These are phyloP conservation scores for Scorias spongiosa DNA, from an alignment of 2,329 filamentous ascomycete species.

Conservation along the genomic window DNA sequence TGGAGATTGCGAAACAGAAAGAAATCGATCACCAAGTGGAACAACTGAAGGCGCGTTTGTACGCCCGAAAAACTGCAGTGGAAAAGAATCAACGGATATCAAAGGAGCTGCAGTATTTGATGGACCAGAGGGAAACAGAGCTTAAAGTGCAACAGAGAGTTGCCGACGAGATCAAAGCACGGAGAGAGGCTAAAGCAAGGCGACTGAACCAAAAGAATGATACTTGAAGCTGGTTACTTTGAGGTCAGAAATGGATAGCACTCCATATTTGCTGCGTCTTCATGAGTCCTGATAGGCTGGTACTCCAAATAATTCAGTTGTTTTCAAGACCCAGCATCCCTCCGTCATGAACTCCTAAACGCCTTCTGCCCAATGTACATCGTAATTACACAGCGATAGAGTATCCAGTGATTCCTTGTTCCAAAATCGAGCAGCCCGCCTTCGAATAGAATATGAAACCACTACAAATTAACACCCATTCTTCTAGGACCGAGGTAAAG, in stretches of 20 bases:
- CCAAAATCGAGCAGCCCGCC: too few species aligned
- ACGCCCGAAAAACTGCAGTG: slow-evolving; percentile 22
- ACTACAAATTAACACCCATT: slow-evolving; percentile 14
- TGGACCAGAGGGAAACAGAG: slow-evolving; percentile 30
- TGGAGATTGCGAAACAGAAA: slow-evolving; percentile 19
- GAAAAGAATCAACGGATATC: slow-evolving; percentile 27
- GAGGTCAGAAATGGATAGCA: too few species aligned
- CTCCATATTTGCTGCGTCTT: too few species aligned
- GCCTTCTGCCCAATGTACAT: too few species aligned
- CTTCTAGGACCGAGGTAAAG: slow-evolving; percentile 29
- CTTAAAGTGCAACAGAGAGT: slow-evolving; percentile 28
- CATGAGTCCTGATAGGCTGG: too few species aligned
- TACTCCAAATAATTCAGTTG: too few species aligned
- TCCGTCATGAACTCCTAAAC: too few species aligned
- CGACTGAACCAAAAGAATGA: slow-evolving; percentile 9
- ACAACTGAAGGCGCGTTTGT: slow-evolving; percentile 18
- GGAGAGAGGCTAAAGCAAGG: slow-evolving; percentile 20
- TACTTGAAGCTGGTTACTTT: too few species aligned
- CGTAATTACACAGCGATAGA: too few species aligned
- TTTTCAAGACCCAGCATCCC: too few species aligned
- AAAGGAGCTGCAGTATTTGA: slow-evolving; percentile 27
- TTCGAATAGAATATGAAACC: not conserved
- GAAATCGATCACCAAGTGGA: slow-evolving; percentile 17
- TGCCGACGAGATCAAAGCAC: slow-evolving; percentile 23
- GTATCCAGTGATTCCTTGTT: too few species aligned